Conservation (phyloP, 2,329 filamentous ascomycete species). For the Scolecobasidium constrictum region DNA sequence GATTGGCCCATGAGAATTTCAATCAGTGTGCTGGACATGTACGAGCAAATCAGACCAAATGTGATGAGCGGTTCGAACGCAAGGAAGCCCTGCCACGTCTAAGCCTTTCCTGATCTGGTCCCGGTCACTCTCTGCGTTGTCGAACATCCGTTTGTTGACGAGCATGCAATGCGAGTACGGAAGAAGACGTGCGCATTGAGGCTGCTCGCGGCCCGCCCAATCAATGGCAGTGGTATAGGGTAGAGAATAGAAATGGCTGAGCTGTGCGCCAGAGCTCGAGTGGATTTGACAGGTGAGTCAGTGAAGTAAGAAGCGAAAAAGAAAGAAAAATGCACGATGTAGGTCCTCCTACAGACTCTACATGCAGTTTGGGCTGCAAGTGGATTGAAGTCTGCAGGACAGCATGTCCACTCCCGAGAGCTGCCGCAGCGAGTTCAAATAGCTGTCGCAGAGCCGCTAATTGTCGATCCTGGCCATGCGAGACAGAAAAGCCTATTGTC, state of each 20-base stretch:
- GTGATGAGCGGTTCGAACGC: neutral
- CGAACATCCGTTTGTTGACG: constrained; percentile 10
- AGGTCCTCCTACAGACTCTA: neutral
- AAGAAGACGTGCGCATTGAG: constrained; percentile 8
- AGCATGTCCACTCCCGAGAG: too few relatives aligned
- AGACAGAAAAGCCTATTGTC: too few relatives aligned
- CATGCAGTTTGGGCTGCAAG: too few relatives aligned
- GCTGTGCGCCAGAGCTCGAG: too few relatives aligned
- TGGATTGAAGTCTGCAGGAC: too few relatives aligned
- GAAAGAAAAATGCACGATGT: neutral
- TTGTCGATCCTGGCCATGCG: too few relatives aligned
- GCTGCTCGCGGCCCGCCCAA: neutral
- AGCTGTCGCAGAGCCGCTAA: too few relatives aligned
- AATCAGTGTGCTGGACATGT: constrained; percentile 5
- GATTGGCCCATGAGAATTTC: constrained; percentile 6
- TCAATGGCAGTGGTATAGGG: neutral
- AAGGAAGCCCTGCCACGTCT: constrained; percentile 5
- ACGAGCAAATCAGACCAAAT: constrained; percentile 9
- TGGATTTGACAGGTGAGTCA: too few relatives aligned
- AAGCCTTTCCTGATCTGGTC: constrained; percentile 8
- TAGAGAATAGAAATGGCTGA: too few relatives aligned
- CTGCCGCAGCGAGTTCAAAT: too few relatives aligned
- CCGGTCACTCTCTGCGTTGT: constrained; percentile 9
- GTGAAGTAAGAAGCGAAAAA: neutral
- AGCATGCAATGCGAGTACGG: constrained; percentile 1